These are phyloP conservation scores for Onygenales sp. DNA, from an alignment of 2,329 filamentous ascomycete genomes.

Conservation along the genomic window DNA sequence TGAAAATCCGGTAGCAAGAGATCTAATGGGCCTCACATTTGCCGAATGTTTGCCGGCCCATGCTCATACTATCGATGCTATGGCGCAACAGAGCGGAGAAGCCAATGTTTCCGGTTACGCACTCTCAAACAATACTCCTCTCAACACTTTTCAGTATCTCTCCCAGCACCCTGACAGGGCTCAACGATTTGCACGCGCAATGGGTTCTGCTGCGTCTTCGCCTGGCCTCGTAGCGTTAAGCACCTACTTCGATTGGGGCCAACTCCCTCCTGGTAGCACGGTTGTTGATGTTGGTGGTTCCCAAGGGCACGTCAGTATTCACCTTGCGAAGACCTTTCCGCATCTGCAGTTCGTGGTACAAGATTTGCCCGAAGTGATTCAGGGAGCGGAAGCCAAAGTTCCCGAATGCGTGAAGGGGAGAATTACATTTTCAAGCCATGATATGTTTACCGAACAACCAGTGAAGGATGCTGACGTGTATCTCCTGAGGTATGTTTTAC, in stretches of 20 bases:
- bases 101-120: neutral
- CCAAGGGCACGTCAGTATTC: conserved; percentile 5
- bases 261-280: conserved; percentile 9
- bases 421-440: conserved; percentile 21
- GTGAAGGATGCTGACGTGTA: conserved; percentile 21
- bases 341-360: conserved; percentile 35
- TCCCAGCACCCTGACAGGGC: conserved; percentile 6
- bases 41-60: conserved; percentile 4
- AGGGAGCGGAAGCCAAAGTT: conserved; percentile 27
- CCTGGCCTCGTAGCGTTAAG: neutral
- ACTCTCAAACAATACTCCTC: conserved; percentile 8
- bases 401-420: conserved; percentile 17
- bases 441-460: conserved; percentile 29
- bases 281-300: conserved; percentile 33
- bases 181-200: conserved; percentile 9
- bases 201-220: conserved; percentile 2
- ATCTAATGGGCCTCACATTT: conserved; percentile 4
- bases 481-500: conserved; percentile 28
- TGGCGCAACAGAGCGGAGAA: conserved; percentile 3
- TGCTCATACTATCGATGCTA: conserved; percentile 1
- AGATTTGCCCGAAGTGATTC: conserved; percentile 30
- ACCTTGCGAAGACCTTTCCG: conserved; percentile 33
- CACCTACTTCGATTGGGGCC: neutral
- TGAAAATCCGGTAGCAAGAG: neutral
- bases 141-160: conserved; percentile 6